Evolutionary conservation across 192 early-diverging fungal genomes (phyloP), one percentile per base, ranked within the genome.

Genomic region (Backusella circina): DNA sequence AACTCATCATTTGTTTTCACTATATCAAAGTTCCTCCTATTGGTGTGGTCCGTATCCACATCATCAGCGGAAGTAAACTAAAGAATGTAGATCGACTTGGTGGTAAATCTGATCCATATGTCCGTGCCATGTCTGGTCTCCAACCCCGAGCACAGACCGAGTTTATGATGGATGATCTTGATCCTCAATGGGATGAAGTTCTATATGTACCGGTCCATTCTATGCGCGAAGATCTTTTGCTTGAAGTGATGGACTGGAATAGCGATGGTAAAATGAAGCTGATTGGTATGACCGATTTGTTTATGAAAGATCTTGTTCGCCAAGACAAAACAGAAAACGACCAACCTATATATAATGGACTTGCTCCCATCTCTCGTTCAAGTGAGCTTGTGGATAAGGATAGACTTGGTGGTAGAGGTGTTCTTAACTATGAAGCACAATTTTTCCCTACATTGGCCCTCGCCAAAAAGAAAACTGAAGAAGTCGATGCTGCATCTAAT

Each of bases 41-140:
- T 54, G 96, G 94, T 47, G 84, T 96, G 50, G 77, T 95, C 41
- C 90, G 95, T 77, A 71, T 97, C 44, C 90, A 92, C 57, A 83
- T 95, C 54, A 75, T 90, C 50, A 86, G 86, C 73, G 96, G 92
- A 9, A 89, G 91, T 31, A 86, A 88, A 16, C 79, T 98, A 61
- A 88, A 89, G 74, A 98, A 98, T 65, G 94, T 94, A 12, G 96
- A 98, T 82, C 87, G 87, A 6, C 79, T 93, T 51, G 86, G 83
- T 44, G 89, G 91, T 76, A 96, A 93, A 82, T 97, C 95, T 1
- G 96, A 99, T 73, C 98, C 98, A 26, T 99, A 97, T 81, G 85
- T 89, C 35, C 90, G 92, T 54, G 84, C 97, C 26, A 82, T 90
- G 77, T 82, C 91, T 32, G 85, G 86, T 37, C 85, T 87, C 73